Conservation (phyloP, 2,329 filamentous ascomycete genomes). For the Hymenoscyphus repandus region DNA sequence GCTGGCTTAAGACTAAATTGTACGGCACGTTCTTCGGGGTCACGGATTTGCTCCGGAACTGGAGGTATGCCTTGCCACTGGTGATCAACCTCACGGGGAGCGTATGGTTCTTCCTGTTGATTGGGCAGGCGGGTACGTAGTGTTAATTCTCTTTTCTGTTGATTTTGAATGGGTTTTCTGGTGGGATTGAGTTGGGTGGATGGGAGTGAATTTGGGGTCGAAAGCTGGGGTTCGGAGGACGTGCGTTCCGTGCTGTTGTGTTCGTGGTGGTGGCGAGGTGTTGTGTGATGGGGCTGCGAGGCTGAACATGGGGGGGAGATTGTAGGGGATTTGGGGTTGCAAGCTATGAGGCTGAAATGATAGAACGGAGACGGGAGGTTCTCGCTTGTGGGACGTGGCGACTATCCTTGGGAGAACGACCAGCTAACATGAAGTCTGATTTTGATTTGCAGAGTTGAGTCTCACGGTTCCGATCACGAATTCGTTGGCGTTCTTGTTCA, state of each 20-base stretch:
- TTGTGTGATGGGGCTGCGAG: neutral
- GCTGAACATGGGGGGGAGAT: conserved; percentile 6
- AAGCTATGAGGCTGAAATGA: neutral
- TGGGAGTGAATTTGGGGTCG: neutral
- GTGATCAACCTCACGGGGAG: conserved; percentile 87
- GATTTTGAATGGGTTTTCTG: neutral
- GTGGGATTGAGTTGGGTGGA: conserved; percentile 5
- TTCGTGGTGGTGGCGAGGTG: too few relatives aligned
- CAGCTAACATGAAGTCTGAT: conserved; percentile 3
- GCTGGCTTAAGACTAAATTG: conserved; percentile 57
- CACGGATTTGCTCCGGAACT: conserved; percentile 71
- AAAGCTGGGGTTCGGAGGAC: neutral
- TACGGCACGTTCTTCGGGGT: conserved; percentile 68
- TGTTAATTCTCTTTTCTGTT: neutral
- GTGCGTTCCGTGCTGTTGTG: neutral
- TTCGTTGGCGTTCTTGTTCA: conserved; percentile 92
- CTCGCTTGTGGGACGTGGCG: neutral
- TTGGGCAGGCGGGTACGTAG: conserved; percentile 78
- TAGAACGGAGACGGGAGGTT: neutral
- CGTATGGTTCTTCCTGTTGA: conserved; percentile 93
- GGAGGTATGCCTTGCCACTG: conserved; percentile 78
- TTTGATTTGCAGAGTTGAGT: conserved; percentile 62
- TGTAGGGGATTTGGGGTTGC: neutral
- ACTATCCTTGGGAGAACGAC: neutral
- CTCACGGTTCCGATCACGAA: conserved; percentile 94